These are phyloP conservation scores for Neotropicomus parvogracilis DNA, from an alignment of 1,284 basidiomycete genomes.

Conservation along the genomic window DNA sequence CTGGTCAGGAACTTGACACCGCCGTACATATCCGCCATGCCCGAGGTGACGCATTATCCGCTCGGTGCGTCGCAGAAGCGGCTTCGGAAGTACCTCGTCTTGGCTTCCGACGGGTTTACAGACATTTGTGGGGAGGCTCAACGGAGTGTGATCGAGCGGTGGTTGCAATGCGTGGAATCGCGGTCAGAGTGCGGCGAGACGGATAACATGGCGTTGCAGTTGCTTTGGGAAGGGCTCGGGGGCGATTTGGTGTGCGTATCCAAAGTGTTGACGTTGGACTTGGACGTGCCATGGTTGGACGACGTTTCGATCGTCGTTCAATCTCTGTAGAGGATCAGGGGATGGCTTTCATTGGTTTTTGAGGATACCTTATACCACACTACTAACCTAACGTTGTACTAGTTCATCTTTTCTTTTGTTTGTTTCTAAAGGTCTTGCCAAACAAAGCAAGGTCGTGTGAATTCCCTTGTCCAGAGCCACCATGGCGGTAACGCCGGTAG, in stretches of 20 bases:
- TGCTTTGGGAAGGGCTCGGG: constrained; percentile 57
- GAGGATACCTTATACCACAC: neutral
- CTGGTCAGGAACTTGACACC: constrained; percentile 59
- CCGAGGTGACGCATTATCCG: constrained; percentile 56
- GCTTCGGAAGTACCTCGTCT: constrained; percentile 49
- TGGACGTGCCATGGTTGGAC: constrained; percentile 66
- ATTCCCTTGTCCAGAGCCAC: constrained; percentile 2
- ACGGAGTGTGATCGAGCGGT: constrained; percentile 43
- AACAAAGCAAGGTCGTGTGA: neutral
- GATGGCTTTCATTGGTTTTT: neutral
- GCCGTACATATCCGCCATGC: constrained; percentile 62
- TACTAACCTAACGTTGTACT: constrained; percentile 10
- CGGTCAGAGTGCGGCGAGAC: constrained; percentile 9
- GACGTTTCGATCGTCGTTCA: constrained; percentile 68
- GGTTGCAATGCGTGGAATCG: constrained; percentile 33
- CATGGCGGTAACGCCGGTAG: neutral
- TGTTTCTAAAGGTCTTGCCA: constrained; percentile 2
- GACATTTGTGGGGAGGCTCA: constrained; percentile 54
- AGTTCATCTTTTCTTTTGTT: constrained; percentile 12
- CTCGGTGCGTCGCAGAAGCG: constrained; percentile 34
- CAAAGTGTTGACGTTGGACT: constrained; percentile 59
- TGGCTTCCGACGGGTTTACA: constrained; percentile 65
- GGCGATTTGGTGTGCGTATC: constrained; percentile 56
- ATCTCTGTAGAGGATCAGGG: constrained; percentile 35
- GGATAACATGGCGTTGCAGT: constrained; percentile 42